A percentile compares a stretch with the other conserved stretches of the same genome.
phyloP scores from a whole-genome alignment of 2,329 filamentous ascomycete species.

The Trichoderma asperellum region DNA sequence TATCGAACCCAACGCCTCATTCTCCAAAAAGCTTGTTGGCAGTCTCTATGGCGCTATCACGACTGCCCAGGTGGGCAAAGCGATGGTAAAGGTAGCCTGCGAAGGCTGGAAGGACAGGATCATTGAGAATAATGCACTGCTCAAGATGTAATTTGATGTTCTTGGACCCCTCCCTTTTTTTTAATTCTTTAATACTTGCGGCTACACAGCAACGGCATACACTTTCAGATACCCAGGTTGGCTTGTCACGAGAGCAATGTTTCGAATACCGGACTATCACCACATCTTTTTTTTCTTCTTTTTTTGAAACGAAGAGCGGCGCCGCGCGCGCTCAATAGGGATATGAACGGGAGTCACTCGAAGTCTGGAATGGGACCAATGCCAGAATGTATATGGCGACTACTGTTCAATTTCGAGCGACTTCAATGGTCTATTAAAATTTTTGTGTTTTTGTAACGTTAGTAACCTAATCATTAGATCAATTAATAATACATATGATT shows the following conservation, averaged over 20 bases:
- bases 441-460: not conserved
- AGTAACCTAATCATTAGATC: not conserved
- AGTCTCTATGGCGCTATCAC: constrained; percentile 41
- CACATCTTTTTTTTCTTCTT: not conserved
- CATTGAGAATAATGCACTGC: constrained; percentile 41
- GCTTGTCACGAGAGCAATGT: constrained; percentile 13
- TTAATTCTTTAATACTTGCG: constrained; percentile 2
- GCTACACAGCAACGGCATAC: constrained; percentile 19
- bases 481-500: not conserved
- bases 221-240: constrained; percentile 25
- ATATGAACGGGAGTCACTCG: constrained; percentile 6
- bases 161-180: not conserved
- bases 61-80: constrained; percentile 43
- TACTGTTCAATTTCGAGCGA: not conserved
- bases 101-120: constrained; percentile 44
- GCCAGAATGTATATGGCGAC: not conserved
- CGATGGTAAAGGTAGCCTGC: constrained; percentile 43
- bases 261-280: not conserved
- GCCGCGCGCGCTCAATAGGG: not conserved
- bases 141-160: constrained; percentile 37
- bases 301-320: not conserved
- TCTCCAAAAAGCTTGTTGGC: constrained; percentile 37
- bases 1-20: constrained; percentile 34
- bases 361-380: not conserved
- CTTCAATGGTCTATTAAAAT: not conserved